Evolutionary conservation across 441 rosid species (phyloP), one percentile per base, ranked within the genome.

Genomic region (Brassica hybrid): DNA sequence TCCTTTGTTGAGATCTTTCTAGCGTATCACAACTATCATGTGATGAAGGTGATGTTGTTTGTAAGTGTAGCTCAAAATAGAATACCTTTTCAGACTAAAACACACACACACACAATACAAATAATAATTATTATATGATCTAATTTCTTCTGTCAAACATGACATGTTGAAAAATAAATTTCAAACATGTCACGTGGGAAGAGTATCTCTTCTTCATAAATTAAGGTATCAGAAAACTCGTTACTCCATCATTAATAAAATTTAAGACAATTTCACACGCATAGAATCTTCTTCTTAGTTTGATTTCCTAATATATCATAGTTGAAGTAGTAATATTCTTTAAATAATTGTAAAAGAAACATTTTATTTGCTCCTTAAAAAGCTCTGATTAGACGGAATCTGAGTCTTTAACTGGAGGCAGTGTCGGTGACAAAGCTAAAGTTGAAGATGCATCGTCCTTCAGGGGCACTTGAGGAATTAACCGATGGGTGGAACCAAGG

Each of bases 161-260:
- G 64, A 14, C 67, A 54, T 6, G 60, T 34, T 18, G 13, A 18
- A 65, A 36, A 18, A 0, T 0, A 65, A 34, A 17, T 8, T 63
- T 7, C 65, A 65, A 57, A 66, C 69, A 32, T 63, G 59, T 63
- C 79, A 57, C 60, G 67, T 59, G 48, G 67, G 11, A 54, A 11
- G 64, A 71, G 76, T 60, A 79, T 79, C 79, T 80, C 76, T 60
- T 80, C 76, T 48, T 80, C 76, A 58, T 70, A 74, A 75, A 58
- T 50, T 58, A 79, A 70, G 79, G 82, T 38, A 79, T 73, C 82
- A 18, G 19, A 12, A 62, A 74, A 43, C 67, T 63, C 79, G 43
- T 63, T 74, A 63, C 54, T 57, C 71, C 16, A 38, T 14, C 63
- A 54, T 6, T 52, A 17, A 61, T 41, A 66, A 32, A 34, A 52